Evolutionary conservation across 352 stramenopile species (phyloP), one percentile per base, ranked within the genome.

Genomic region (Pythium sp.): DNA sequence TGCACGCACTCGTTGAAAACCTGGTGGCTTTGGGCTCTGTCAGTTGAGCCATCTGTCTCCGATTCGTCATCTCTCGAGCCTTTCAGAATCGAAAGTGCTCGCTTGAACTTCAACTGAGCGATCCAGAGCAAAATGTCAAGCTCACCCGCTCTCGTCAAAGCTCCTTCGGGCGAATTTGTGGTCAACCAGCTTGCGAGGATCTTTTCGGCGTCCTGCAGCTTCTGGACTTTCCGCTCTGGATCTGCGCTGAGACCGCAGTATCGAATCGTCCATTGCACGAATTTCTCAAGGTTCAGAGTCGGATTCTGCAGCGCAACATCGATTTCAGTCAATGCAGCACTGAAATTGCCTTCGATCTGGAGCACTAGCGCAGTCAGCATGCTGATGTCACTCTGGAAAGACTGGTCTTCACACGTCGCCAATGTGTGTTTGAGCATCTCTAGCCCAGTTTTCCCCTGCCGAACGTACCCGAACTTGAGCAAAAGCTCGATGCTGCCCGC

Each of bases 381-480:
- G 12, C 18, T 7, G n/a, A 72, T 12, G 5, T 69, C 62, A 32
- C 62, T 61, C 34, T 68, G 28, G 28, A 12, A 36, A 12, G 18
- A 38, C n/a, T 26, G 24, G 18, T 57, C 54, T 6, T 46, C 58
- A 0, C 64, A 32, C 20, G 32, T 32, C 8, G 18, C 71, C 55
- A 58, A 36, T n/a, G 36, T 71, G 26, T 76, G 61, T 8, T 55
- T 61, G 34, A 87, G 46, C 46, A 83, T 80, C 14, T 81, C 72
- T 3, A 92, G 62, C 41, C 85, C 74, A 6, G 68, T 72, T 68
- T 92, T 91, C 28, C 70, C 84, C 63, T 92, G 80, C 0, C 78
- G 78, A 22, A 86, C 54, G 65, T 80, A 93, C 0, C 85, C 85
- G 53, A 85, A 84, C 1, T 68, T 55, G 7, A 91, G 58, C 5